A percentile compares a stretch with the other conserved stretches of the same genome.
Conservation (phyloP, 805 yeast genomes). For the Monosporozyma siamensis region DNA sequence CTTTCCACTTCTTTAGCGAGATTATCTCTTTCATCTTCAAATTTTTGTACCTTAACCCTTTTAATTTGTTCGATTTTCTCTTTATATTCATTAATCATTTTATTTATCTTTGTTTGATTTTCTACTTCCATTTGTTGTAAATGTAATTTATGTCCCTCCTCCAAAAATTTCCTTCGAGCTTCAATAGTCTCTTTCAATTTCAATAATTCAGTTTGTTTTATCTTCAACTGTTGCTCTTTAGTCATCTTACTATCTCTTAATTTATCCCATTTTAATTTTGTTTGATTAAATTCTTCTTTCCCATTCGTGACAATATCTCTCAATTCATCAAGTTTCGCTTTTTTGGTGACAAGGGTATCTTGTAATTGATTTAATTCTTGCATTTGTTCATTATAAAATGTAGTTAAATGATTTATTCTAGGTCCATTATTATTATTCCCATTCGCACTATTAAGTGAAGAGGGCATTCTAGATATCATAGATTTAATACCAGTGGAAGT, state of each 20-base stretch:
- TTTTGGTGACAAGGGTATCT: slow-evolving; percentile 19
- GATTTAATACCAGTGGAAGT: background rate
- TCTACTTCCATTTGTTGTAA: slow-evolving; percentile 28
- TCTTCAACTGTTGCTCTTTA: slow-evolving; percentile 21
- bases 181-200: slow-evolving; percentile 24
- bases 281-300: slow-evolving; percentile 14
- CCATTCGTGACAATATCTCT: slow-evolving; percentile 18
- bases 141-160: slow-evolving; percentile 29
- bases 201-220: slow-evolving; percentile 27
- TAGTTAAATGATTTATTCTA: slow-evolving; percentile 15
- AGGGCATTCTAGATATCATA: background rate
- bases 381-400: slow-evolving; percentile 27
- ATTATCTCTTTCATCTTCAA: slow-evolving; percentile 25
- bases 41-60: slow-evolving; percentile 27
- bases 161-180: slow-evolving; percentile 18
- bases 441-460: slow-evolving; percentile 1
- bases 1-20: slow-evolving; percentile 26
- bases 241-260: slow-evolving; percentile 21
- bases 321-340: slow-evolving; percentile 18
- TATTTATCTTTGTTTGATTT: slow-evolving; percentile 32
- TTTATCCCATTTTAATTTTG: slow-evolving; percentile 23
- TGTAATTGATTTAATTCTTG: slow-evolving; percentile 24
- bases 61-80: slow-evolving; percentile 34
- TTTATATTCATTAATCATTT: slow-evolving; percentile 29
- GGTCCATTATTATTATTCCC: background rate